Conservation (phyloP, 768 basidiomycete species). For the Kwoniella sp. region DNA sequence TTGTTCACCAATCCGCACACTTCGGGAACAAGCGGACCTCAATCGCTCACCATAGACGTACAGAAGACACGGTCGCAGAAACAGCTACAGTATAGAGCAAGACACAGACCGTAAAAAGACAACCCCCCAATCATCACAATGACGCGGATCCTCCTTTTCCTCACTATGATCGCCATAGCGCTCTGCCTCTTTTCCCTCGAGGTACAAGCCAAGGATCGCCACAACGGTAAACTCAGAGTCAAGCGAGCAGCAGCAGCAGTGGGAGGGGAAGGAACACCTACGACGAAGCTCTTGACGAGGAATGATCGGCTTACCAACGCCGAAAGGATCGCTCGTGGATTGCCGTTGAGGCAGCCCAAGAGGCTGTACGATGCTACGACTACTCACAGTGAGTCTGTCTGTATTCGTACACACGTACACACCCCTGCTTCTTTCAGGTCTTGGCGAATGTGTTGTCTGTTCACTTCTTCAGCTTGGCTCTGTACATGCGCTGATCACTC, state of each 20-base stretch:
- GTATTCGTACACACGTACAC: no score
- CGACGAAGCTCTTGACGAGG: conserved; percentile 4
- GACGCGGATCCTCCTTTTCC: conserved; percentile 6
- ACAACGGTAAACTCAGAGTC: not conserved
- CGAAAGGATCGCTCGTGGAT: conserved; percentile 12
- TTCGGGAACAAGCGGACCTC: no score
- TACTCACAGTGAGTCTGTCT: conserved; percentile 9
- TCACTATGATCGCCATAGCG: not conserved
- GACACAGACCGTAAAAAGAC: no score
- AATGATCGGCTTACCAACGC: conserved; percentile 13
- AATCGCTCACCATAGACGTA: no score
- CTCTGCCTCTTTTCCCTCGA: conserved; percentile 1
- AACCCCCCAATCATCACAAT: conserved; percentile 2
- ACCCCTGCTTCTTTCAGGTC: no score
- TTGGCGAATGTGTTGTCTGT: no score
- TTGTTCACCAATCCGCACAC: no score
- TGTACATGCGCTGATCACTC: no score
- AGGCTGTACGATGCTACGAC: conserved; percentile 14
- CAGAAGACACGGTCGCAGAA: not conserved
- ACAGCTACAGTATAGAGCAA: not conserved
- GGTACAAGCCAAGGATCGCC: not conserved
- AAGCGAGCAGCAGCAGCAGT: not conserved
- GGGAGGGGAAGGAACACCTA: not conserved
- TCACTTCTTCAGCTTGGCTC: no score
- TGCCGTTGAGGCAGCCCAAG: conserved; percentile 1